Base-by-base conservation (phyloP, 1,284 basidiomycete genomes). In the Anthracocystis setariae region DNA sequence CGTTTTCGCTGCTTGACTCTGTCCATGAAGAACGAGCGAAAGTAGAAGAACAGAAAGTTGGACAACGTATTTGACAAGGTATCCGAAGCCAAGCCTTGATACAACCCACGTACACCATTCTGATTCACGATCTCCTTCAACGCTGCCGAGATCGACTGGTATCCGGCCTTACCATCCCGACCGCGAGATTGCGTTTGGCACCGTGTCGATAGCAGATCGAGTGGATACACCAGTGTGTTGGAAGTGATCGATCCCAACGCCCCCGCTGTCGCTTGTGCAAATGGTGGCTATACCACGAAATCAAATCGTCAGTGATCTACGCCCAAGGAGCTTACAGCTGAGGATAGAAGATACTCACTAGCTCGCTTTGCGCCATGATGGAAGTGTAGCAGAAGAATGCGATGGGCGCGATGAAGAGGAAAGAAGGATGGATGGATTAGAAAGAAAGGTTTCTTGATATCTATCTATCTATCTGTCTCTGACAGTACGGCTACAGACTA, bases 181-280 rank as follows among this genome's bases (percentile, higher is more conserved):
- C 58, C 71, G 15, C 69, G 21, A 1, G 75, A 72, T 46, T 69
- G 74, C 7, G 78, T 80, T 67, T 86, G 85, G 25, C 80, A 71
- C 4, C 83, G 68, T 0, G 85, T 85, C 1, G 84, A 84, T 46
- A 84, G 79, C 2, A 85, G 82, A 56, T 86, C 86, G 17, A 86
- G 79, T 10, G 86, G 86, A 63, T 85, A 86, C 21, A 85, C 84
- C 44, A 86, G 75, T 2, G 82, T 83, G 73, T 85, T 86, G 45
- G 81, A 82, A 9, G 85, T 80, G 20, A 83, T 80, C 0, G 83
- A 83, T 13, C 84, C 85, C 1, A 85, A 47, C 0, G 84, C 83
- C 2, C 84, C 85, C 0, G 85, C 80, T 5, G 83, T 82, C 0
- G 85, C 85, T 63, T 86, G 85, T 0, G 83, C 82, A 29, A 86